Evolutionary conservation across 306 rosid genomes (phyloP), one percentile per base, ranked within the genome.

Genomic region (Glycine latifolia): DNA sequence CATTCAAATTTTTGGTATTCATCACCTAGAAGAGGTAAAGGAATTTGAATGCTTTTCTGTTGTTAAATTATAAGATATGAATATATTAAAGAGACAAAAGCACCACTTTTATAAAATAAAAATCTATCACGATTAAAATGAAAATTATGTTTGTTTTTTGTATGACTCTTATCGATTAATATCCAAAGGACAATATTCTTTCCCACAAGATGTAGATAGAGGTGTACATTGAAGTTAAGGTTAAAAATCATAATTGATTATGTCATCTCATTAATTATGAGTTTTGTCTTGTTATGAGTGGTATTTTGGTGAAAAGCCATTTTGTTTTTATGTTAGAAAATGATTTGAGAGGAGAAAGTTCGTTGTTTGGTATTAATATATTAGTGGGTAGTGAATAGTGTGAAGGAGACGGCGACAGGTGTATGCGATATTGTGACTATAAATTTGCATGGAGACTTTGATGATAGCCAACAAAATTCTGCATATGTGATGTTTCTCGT

Each of bases 391-490:
- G 6, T 13, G 41, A 37, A 26, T 26, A 26, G 31, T 26, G 41
- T 4, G 56, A 7, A 13, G 58, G 58, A 35, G 69, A 9, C 17
- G 71, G 47, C 37, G 81, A 79, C 83, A 72, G 44, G 79, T 76
- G 85, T 82, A 43, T 17, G 82, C 1, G 16, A 65, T n/a, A 7
- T 6, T 14, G 20, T 2, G 17, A 71, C 33, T 79, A 73, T 71
- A 41, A 16, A 63, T 75, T 59, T 74, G 83, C 85, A 84, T 69
- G 87, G 63, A 71, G 43, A 56, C 13, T 16, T 46, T 31, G 15
- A 12, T 8, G 6, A 10, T 31, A 17, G 7, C 68, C 49, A 44
- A 35, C 69, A 59, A 35, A 4, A 44, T 14, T 16, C 26, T 41
- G 71, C 85, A 46, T 56, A 46, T 56, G 61, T 26, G 14, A 69